phyloP scores from a whole-genome alignment of 1,284 basidiomycete genomes.

The Sanghuangporus weigelae region DNA sequence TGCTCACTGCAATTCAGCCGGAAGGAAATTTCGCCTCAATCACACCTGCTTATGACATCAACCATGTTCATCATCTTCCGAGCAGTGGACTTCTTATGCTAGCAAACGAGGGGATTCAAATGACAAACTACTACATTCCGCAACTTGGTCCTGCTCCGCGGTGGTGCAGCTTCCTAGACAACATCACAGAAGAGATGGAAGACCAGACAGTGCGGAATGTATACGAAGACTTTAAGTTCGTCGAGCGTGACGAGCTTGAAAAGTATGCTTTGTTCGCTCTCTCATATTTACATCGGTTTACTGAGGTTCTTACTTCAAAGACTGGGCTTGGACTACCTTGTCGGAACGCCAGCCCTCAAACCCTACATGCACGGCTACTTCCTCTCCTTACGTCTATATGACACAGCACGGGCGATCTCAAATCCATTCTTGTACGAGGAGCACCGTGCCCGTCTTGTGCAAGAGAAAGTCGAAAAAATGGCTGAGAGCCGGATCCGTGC shows the following conservation, averaged over 20 bases:
- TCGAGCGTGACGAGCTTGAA: conserved; percentile 82
- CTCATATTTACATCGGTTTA: background rate
- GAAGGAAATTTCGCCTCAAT: conserved; percentile 88
- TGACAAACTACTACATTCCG: conserved; percentile 91
- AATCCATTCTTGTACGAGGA: conserved; percentile 97
- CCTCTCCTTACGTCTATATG: conserved; percentile 91
- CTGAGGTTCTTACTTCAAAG: conserved; percentile 32
- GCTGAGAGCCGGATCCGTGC: conserved; percentile 89
- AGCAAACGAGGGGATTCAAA: conserved; percentile 90
- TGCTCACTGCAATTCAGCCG: conserved; percentile 44
- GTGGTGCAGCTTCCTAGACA: conserved; percentile 98
- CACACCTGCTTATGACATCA: conserved; percentile 84
- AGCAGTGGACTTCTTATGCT: conserved; percentile 82
- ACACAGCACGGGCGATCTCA: conserved; percentile 90
- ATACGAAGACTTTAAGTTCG: conserved; percentile 98
- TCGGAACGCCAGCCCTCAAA: conserved; percentile 92
- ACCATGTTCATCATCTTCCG: conserved; percentile 85
- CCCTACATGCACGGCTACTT: conserved; percentile 99
- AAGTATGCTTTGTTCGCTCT: conserved; percentile 21
- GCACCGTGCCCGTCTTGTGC: conserved; percentile 83
- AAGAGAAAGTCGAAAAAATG: conserved; percentile 89
- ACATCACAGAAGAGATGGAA: conserved; percentile 97
- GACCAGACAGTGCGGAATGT: conserved; percentile 72
- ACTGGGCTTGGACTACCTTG: conserved; percentile 88
- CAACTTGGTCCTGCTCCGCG: conserved; percentile 93